Conservation (phyloP, 306 rosid genomes). For the Quercus engelmannii region DNA sequence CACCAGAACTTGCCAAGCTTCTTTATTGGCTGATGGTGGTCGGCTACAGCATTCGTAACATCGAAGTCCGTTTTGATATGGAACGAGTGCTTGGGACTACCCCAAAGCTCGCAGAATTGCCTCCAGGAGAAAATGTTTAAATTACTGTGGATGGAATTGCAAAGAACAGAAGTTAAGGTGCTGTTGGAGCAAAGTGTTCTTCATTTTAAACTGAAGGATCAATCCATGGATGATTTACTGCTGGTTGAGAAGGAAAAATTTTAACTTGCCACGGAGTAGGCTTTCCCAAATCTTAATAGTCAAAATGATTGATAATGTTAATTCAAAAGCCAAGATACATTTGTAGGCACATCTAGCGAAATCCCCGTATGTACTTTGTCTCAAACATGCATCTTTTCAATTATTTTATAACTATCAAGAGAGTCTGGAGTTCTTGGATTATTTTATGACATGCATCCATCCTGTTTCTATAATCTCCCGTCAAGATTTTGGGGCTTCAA, state of each 20-base stretch:
- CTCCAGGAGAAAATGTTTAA: slow-evolving; percentile 80
- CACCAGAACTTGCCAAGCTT: slow-evolving; percentile 85
- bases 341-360: not conserved
- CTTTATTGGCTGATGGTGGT: slow-evolving; percentile 97
- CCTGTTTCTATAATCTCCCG: no score
- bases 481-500: no score
- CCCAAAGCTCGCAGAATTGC: slow-evolving; percentile 83
- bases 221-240: slow-evolving; percentile 1
- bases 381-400: not conserved
- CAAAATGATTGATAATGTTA: not conserved
- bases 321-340: not conserved
- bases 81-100: slow-evolving; percentile 89
- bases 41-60: slow-evolving; percentile 89
- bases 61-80: slow-evolving; percentile 95
- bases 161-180: not conserved
- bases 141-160: not conserved
- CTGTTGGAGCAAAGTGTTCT: slow-evolving; percentile 9
- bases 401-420: no score
- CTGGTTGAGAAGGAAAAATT: slow-evolving; percentile 22
- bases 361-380: not conserved
- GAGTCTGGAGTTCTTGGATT: no score
- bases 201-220: slow-evolving; percentile 7
- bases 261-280: slow-evolving; percentile 9
- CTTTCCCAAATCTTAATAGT: not conserved
- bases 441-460: no score